Percentiles rank a stretch among this genome's conserved stretches.
phyloP scores from a whole-genome alignment of 768 basidiomycete genomes.

The Leccinum arenicola region DNA sequence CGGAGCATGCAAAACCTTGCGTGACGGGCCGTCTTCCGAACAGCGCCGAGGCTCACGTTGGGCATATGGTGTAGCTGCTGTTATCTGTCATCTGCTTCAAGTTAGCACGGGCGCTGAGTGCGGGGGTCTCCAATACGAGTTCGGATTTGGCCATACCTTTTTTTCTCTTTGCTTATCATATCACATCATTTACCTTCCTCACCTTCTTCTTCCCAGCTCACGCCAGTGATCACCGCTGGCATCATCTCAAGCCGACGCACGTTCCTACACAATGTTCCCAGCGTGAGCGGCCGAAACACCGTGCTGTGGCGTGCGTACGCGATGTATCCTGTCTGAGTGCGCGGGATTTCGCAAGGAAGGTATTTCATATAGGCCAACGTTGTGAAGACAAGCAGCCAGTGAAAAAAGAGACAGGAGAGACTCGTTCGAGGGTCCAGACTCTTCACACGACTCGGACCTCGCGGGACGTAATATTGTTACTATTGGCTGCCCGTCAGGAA shows the following conservation, averaged over 20 bases:
- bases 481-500: not conserved
- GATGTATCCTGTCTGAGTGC: not conserved
- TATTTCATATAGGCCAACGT: not conserved
- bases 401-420: not conserved
- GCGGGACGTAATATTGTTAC: not conserved
- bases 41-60: not conserved
- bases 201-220: not conserved
- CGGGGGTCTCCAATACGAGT: conserved; percentile 40
- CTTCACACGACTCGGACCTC: not conserved
- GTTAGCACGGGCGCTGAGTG: conserved; percentile 31
- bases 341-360: not conserved
- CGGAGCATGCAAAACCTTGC: not conserved
- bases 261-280: not conserved
- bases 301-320: not conserved
- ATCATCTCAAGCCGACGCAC: not conserved
- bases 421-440: not conserved
- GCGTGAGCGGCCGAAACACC: not conserved
- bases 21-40: not conserved
- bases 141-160: conserved; percentile 38
- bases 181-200: not conserved
- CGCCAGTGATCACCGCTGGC: not conserved
- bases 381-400: not conserved
- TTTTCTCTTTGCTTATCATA: not conserved
- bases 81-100: conserved; percentile 36
- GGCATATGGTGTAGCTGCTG: conserved; percentile 40